Base-by-base conservation (phyloP, 345 rosid species). In the Eucalyptus albens region DNA sequence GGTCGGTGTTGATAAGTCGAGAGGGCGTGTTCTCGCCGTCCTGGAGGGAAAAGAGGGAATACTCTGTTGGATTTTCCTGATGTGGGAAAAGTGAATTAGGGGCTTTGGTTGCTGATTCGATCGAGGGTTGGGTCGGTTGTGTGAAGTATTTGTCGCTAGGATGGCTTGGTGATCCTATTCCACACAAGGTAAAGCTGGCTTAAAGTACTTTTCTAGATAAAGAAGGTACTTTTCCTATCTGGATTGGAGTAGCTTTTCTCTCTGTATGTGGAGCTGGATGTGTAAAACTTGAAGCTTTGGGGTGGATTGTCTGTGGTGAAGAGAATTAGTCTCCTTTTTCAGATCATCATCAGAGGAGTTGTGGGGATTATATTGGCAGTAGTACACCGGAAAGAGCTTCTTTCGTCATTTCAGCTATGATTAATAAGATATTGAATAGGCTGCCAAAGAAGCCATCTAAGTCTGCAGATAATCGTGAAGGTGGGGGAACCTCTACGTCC, bases 401-500 rank as follows among this genome's bases (percentile, higher is more conserved):
- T 62, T 31, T n/a, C 72, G 44, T 67, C 50, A 49, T 86, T 40
- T 89, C 86, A 92, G 92, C 89, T 86, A 95, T 94, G 97, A 92
- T 95, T 89, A 94, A 93, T 62, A 93, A 95, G 90, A 92, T 95
- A 90, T 91, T 95, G 50, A 95, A 93, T 90, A 94, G 92, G 94
- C 93, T 94, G 89, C 96, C 96, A 2, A 87, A 91, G 92, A 95
- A 95, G 91, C 93, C 94, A 26, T 93, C 96, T 19, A 95, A 94
- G 90, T 94, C 96, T 3, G 89, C 90, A 16, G 95, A 94, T 77
- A 90, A 51, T 89, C 93, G 95, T n/a, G 96, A 95, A 88, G 95
- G 94, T 33, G 94, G 93, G 86, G 94, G 92, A 88, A 80, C 92
- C 82, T 92, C 93, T 51, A 91, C 93, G 10, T 91, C 93, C 82